Evolutionary conservation across 148 eudicot genomes (phyloP).

Genomic region (Talinum fruticosum): DNA sequence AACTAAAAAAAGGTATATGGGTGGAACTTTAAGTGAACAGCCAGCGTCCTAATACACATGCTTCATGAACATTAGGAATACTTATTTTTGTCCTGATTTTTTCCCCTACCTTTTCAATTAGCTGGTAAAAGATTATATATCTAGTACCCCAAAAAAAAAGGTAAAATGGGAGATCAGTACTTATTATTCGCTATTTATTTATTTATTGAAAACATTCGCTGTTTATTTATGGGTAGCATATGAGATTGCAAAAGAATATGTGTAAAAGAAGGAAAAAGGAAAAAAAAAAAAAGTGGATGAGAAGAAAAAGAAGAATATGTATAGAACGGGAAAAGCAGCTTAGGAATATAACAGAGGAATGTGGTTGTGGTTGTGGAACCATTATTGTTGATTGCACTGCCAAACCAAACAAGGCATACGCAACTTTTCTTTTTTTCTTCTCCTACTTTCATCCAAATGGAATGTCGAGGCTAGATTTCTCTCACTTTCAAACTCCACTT

Average conservation of each 20-base stretch:
- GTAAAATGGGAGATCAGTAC: not conserved
- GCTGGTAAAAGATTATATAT: no score
- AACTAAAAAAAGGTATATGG: no score
- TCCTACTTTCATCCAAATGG: not conserved
- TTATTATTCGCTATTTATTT: no score
- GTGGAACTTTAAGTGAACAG: no score
- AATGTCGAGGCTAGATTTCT: no score
- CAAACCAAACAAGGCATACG: not conserved
- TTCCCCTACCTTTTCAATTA: no score
- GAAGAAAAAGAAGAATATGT: not conserved
- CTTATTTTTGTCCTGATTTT: no score
- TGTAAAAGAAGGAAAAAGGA: not conserved
- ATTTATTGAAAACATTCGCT: no score
- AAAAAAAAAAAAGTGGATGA: no score
- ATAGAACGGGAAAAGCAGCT: not conserved
- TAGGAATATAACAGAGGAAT: not conserved
- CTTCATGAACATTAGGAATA: no score
- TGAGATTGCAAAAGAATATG: not conserved
- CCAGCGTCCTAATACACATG: no score
- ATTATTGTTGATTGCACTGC: not conserved
- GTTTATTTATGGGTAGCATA: not conserved
- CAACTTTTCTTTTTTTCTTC: not conserved
- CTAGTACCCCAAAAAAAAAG: not conserved
- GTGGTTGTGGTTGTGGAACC: no score
- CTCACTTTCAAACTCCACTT: not conserved